A percentile compares a stretch with the other conserved stretches of the same genome.
These are phyloP conservation scores for Grosmannia penicillata DNA, from an alignment of 2,329 filamentous ascomycete species.

Conservation along the genomic window DNA sequence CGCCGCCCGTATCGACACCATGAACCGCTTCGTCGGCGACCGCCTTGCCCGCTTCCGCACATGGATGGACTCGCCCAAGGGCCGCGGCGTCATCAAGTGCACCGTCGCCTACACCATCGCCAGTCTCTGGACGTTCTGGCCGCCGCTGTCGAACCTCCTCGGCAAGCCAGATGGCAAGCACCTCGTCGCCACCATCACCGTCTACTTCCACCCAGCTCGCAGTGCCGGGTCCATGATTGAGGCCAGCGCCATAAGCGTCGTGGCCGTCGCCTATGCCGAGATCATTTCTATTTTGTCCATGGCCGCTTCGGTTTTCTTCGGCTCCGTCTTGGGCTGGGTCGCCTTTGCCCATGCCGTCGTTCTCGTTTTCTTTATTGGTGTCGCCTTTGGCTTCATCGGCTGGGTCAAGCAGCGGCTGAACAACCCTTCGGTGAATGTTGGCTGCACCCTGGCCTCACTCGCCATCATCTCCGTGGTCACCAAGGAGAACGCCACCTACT, in stretches of 20 bases:
- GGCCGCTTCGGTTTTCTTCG: slow-evolving; percentile 72
- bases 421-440: slow-evolving; percentile 68
- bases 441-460: slow-evolving; percentile 72
- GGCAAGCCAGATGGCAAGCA: slow-evolving; percentile 85
- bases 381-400: slow-evolving; percentile 72
- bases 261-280: slow-evolving; percentile 66
- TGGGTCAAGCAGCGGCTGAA: slow-evolving; percentile 74
- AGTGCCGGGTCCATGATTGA: slow-evolving; percentile 83
- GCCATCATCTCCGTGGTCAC: slow-evolving; percentile 82
- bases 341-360: slow-evolving; percentile 65
- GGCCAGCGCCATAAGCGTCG: slow-evolving; percentile 59
- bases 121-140: slow-evolving; percentile 73
- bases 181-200: slow-evolving; percentile 81
- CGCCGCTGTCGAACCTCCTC: slow-evolving; percentile 55
- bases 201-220: slow-evolving; percentile 86
- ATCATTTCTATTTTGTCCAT: slow-evolving; percentile 71
- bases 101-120: slow-evolving; percentile 79
- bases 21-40: slow-evolving; percentile 1
- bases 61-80: slow-evolving; percentile 58
- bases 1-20: slow-evolving; percentile 1
- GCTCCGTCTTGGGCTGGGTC: slow-evolving; percentile 48
- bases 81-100: slow-evolving; percentile 76
- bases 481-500: slow-evolving; percentile 78
- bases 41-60: slow-evolving; percentile 24
- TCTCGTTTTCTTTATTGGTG: slow-evolving; percentile 70